Percentiles rank a stretch among this genome's conserved stretches.
These are phyloP conservation scores for Populus nigra DNA, from an alignment of 345 rosid genomes.

Conservation along the genomic window DNA sequence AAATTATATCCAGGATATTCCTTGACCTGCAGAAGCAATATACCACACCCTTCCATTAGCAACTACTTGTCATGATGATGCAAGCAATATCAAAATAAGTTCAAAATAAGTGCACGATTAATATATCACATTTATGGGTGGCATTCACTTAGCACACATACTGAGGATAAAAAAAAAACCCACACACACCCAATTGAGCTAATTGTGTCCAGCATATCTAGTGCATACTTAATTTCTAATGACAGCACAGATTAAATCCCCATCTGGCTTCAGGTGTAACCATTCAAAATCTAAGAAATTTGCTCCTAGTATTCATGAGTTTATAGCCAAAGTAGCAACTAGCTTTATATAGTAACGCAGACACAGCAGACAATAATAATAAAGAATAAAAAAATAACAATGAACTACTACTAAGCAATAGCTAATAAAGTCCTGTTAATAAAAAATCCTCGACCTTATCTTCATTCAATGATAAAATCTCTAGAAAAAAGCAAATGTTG, in stretches of 20 bases:
- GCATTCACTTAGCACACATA: not conserved
- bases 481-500: not conserved
- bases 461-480: not conserved
- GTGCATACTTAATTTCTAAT: not conserved
- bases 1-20: conserved; percentile 72
- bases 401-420: not conserved
- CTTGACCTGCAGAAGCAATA: conserved; percentile 50
- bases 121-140: not conserved
- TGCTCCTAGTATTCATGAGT: not conserved
- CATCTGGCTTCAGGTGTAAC: not conserved
- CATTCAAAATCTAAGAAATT: conserved; percentile 1
- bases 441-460: not conserved
- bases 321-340: not conserved
- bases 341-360: not conserved
- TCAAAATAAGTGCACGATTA: not conserved
- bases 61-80: not conserved
- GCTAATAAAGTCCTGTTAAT: not conserved
- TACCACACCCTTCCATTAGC: not conserved
- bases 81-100: not conserved
- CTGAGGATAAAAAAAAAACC: not conserved
- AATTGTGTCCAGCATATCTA: conserved; percentile 2
- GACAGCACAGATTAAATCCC: not conserved
- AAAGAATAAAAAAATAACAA: not conserved
- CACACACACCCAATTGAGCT: not conserved
- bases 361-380: not conserved